A percentile compares a stretch with the other conserved stretches of the same genome.
phyloP scores from a whole-genome alignment of 164 flowering plant species.

The Dillenia suffruticosa region DNA sequence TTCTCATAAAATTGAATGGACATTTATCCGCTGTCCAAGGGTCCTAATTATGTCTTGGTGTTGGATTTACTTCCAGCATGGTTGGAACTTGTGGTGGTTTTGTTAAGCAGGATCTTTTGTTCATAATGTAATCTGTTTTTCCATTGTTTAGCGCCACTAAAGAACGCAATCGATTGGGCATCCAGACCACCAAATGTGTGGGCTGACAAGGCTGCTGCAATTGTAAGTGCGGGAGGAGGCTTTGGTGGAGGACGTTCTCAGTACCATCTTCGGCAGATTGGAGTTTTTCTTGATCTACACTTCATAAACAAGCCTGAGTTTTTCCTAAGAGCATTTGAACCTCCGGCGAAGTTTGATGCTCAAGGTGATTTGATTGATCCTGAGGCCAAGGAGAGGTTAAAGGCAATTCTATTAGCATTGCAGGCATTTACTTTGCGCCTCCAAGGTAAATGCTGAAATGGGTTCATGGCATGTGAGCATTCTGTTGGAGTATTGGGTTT shows the following conservation, averaged over 20 bases:
- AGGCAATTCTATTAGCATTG: slow-evolving; percentile 49
- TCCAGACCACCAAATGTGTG: slow-evolving; percentile 83
- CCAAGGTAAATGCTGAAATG: slow-evolving; percentile 18
- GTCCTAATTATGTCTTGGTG: too few relatives aligned
- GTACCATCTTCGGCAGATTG: slow-evolving; percentile 83
- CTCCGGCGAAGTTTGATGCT: slow-evolving; percentile 63
- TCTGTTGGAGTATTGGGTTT: too few relatives aligned
- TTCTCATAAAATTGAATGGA: too few relatives aligned
- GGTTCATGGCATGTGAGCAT: too few relatives aligned
- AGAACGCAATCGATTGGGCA: slow-evolving; percentile 96
- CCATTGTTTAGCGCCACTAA: slow-evolving; percentile 38
- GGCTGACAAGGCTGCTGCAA: slow-evolving; percentile 90
- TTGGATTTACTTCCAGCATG: too few relatives aligned
- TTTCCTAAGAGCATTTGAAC: slow-evolving; percentile 43
- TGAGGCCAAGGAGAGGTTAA: slow-evolving; percentile 33
- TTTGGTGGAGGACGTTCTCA: slow-evolving; percentile 63
- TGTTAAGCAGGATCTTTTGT: too few relatives aligned
- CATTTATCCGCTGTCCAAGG: too few relatives aligned
- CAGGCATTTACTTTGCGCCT: slow-evolving; percentile 55
- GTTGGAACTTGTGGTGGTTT: too few relatives aligned
- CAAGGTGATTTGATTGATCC: slow-evolving; percentile 65
- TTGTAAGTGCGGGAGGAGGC: slow-evolving; percentile 62
- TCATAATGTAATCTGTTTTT: too few relatives aligned
- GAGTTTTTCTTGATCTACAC: slow-evolving; percentile 78
- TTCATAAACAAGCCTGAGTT: slow-evolving; percentile 86